Evolutionary conservation across 371 early-diverging fungal species (phyloP), one percentile per base, ranked within the genome.

Genomic region (Caulochytrium protostelioides): DNA sequence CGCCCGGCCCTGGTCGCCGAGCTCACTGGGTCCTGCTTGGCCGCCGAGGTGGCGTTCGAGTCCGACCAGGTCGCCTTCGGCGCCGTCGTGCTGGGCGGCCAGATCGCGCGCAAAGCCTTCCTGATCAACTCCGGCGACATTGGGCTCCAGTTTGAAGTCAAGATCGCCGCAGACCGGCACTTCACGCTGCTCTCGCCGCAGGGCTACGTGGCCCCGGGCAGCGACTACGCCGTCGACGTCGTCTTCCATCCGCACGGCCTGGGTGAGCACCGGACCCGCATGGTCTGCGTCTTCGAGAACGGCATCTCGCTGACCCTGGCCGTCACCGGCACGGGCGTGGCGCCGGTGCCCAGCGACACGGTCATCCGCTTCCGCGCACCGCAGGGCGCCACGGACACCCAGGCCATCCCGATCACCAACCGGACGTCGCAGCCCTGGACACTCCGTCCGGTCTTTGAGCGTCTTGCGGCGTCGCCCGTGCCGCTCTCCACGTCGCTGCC

Each of bases 181-280:
- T 54, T 65, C 29, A 23, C 23, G 6, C 59, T 66, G 0, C 56
- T 67, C 23, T 49, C 54, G 7, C 61, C 68, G 8, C 63, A 67
- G 32, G 68, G 65, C 0, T 67, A 65, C 41, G 59, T 65, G 20
- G 59, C 66, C 1, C 63, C 68, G 2, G 59, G 63, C 14, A 59
- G 62, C 56, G 63, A 65, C 10, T 36, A 63, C 4, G 43, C 64
- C 16, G 28, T 67, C 17, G 65, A 67, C 32, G 54, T 67, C 16
- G 50, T 52, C 0, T 67, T 67, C 46, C 65, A 61, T 39, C 68
- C 68, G 6, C n/a, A n/a, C n/a, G n/a, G n/a, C n/a, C n/a, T n/a
- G n/a, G n/a, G n/a, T n/a, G n/a, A n/a, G n/a, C n/a, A n/a, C n/a
- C n/a, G n/a, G n/a, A 27, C 32, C 3, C 52, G 57, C 28, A 22